Conservation (phyloP, 2,329 filamentous ascomycete genomes). For the Fusarium duplospermum region DNA sequence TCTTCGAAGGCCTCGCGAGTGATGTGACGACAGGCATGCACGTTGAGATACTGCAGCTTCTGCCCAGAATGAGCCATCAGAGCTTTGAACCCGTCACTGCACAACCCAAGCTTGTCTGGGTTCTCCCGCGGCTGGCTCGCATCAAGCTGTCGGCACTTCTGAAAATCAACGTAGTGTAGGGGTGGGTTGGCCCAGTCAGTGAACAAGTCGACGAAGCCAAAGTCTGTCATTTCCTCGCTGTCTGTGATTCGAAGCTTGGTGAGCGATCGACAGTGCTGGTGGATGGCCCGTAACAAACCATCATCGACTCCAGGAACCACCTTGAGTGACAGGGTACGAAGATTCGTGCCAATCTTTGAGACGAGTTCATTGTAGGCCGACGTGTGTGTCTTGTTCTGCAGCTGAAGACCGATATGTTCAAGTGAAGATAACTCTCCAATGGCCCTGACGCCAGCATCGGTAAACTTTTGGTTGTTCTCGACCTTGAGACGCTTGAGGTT, state of each 20-base stretch:
- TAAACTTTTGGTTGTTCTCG: slow-evolving; percentile 80
- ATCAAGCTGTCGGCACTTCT: slow-evolving; percentile 82
- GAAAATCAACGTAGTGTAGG: slow-evolving; percentile 78
- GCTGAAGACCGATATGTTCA: slow-evolving; percentile 79
- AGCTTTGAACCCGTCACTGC: slow-evolving; percentile 79
- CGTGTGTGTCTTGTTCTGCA: slow-evolving; percentile 67
- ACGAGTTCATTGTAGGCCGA: slow-evolving; percentile 72
- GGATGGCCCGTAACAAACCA: slow-evolving; percentile 75
- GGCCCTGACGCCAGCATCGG: slow-evolving; percentile 71
- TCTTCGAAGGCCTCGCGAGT: slow-evolving; percentile 76
- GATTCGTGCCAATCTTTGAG: slow-evolving; percentile 67
- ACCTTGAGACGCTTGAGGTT: slow-evolving; percentile 82
- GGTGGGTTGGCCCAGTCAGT: slow-evolving; percentile 79
- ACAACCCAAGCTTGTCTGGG: slow-evolving; percentile 76
- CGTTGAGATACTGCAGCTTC: slow-evolving; percentile 74
- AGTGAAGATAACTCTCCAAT: slow-evolving; percentile 73
- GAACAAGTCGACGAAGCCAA: slow-evolving; percentile 79
- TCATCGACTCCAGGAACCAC: slow-evolving; percentile 76
- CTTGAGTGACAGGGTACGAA: slow-evolving; percentile 84
- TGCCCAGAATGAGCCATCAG: slow-evolving; percentile 86
- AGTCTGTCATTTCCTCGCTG: slow-evolving; percentile 80
- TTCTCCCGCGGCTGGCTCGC: slow-evolving; percentile 75
- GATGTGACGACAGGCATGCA: slow-evolving; percentile 90
- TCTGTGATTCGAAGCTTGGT: slow-evolving; percentile 84
- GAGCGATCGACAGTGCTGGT: slow-evolving; percentile 74